Percentiles rank a stretch among this genome's conserved stretches.
Evolutionary conservation across 805 yeast genomes (phyloP).

Genomic region (Suhomyces emberorum): DNA sequence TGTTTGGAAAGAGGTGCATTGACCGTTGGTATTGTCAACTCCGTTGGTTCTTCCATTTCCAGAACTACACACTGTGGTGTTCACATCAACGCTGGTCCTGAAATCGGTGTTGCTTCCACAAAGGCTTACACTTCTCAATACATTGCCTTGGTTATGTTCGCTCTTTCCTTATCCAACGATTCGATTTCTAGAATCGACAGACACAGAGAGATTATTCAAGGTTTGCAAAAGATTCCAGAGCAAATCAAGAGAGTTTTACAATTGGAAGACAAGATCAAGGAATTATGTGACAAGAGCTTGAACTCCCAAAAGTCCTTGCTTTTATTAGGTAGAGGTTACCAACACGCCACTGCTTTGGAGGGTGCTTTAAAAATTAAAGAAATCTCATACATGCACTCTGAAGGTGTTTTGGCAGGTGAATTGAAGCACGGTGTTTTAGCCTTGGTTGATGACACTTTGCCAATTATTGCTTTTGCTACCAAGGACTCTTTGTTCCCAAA

Average conservation of each 20-base stretch:
- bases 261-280: constrained; percentile 70
- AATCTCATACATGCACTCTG: constrained; percentile 97
- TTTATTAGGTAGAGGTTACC: constrained; percentile 95
- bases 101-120: constrained; percentile 98
- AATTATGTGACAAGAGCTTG: constrained; percentile 67
- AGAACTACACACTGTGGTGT: constrained; percentile 99
- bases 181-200: constrained; percentile 72
- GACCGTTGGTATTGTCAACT: constrained; percentile 95
- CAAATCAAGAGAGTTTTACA: constrained; percentile 77
- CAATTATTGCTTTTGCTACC: constrained; percentile 94
- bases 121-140: constrained; percentile 98
- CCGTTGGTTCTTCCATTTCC: constrained; percentile 95
- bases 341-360: constrained; percentile 94
- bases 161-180: constrained; percentile 91
- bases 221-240: constrained; percentile 76
- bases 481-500: constrained; percentile 95
- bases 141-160: constrained; percentile 95
- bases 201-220: constrained; percentile 81
- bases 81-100: constrained; percentile 99
- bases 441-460: constrained; percentile 87
- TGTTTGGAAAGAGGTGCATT: constrained; percentile 96
- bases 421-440: constrained; percentile 98
- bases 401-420: constrained; percentile 99
- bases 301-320: constrained; percentile 82
- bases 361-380: constrained; percentile 98